Percentiles rank a stretch among this genome's conserved stretches.
Conservation (phyloP, 306 rosid genomes). For the Adenanthera pavonina region DNA sequence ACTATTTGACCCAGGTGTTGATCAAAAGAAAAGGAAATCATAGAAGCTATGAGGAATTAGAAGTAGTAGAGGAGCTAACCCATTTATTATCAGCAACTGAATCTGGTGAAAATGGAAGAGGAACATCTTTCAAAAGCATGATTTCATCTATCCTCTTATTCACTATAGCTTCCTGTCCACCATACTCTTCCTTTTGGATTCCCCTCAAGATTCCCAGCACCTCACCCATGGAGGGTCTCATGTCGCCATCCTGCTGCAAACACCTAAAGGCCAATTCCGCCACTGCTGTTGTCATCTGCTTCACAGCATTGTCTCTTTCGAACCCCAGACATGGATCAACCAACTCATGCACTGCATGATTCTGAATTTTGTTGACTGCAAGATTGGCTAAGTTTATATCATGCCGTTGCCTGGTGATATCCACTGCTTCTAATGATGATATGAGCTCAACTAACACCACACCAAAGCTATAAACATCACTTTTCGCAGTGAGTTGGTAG, state of each 20-base stretch:
- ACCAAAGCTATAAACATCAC: slow-evolving; percentile 95
- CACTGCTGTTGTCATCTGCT: slow-evolving; percentile 63
- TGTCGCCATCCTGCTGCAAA: slow-evolving; percentile 76
- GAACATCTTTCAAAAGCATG: slow-evolving; percentile 55
- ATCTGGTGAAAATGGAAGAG: slow-evolving; percentile 69
- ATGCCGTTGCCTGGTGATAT: slow-evolving; percentile 70
- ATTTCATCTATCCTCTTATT: slow-evolving; percentile 55
- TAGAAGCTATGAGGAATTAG: slow-evolving; percentile 61
- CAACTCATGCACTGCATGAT: slow-evolving; percentile 64
- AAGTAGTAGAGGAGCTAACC: slow-evolving; percentile 60
- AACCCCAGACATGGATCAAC: slow-evolving; percentile 78
- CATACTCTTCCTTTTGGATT: slow-evolving; percentile 59
- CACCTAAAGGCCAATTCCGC: slow-evolving; percentile 92
- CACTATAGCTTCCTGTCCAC: slow-evolving; percentile 41
- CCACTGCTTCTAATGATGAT: slow-evolving; percentile 85
- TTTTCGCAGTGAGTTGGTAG: slow-evolving; percentile 80
- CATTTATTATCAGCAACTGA: slow-evolving; percentile 65
- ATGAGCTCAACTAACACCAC: slow-evolving; percentile 83
- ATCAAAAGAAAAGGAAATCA: slow-evolving; percentile 34
- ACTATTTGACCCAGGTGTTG: slow-evolving; percentile 25
- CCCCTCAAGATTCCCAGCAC: slow-evolving; percentile 61
- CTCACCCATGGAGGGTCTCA: slow-evolving; percentile 92
- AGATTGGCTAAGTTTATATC: slow-evolving; percentile 79
- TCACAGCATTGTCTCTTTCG: slow-evolving; percentile 48
- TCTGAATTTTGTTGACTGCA: slow-evolving; percentile 77